Base-by-base conservation (phyloP, 257 asterid genomes). In the Thymus mandschuricus region DNA sequence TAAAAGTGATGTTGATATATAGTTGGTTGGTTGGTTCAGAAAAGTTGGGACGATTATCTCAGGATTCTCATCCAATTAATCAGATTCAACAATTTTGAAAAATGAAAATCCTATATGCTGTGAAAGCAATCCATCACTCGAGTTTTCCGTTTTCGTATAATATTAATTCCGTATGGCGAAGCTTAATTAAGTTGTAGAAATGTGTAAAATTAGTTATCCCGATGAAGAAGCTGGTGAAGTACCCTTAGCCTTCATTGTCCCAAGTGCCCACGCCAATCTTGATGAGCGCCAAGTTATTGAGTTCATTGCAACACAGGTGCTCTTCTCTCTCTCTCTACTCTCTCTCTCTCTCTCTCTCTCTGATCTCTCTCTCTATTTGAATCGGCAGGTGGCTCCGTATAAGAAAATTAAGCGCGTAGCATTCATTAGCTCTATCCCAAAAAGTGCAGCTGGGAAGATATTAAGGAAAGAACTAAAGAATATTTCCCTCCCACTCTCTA, bases 141-240 rank as follows among this genome's bases (percentile, higher is more conserved):
- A 9, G 12, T 7, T 10, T 31, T 12, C 21, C 11, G 5, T 11
- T 46, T 15, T 46, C 52, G 52, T 11, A 45, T 45, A 12, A 21
- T 21, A 21, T 21, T 21, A 21, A 21, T 21, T 21, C 12, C 27
- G 3, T 10, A 1, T 1, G 13, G 54, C 13, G 27, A 48, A 3
- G 13, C 15, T 48, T 1, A 12, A 48, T 27, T 48, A 11, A 2
- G 3, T 48, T 48, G 27, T 12, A 12, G 6, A 48, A 1, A 3
- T 4, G 50, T 9, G 5, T 2, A 48, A n/a, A n/a, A 6, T 3
- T 51, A 87, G 88, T 28, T 81, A 70, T 59, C 87, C 88, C 5
- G 87, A 83, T 55, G 81, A 87, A 72, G 90, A 81, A 58, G 90
- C 85, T 45, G 88, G 88, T 66, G 76, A 87, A 79, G 52, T 82